These are phyloP conservation scores for Xylaria sp. DNA, from an alignment of 495 filamentous ascomycete species.

Conservation along the genomic window DNA sequence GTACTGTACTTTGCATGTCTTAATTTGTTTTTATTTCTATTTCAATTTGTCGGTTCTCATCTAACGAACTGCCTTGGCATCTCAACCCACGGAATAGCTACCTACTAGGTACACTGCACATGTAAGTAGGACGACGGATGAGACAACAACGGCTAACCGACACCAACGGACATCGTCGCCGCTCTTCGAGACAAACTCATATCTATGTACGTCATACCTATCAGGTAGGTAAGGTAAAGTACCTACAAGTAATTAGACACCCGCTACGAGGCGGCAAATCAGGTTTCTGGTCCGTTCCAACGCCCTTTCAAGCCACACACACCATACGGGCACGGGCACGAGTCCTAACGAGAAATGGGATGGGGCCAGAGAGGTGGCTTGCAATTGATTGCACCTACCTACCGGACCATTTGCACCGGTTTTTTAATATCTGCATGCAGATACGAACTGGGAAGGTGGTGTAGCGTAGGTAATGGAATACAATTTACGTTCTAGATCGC, in stretches of 20 bases:
- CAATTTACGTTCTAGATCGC: constrained; percentile 13
- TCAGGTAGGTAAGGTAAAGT: neutral
- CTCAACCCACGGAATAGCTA: too few species aligned
- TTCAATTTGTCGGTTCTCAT: too few species aligned
- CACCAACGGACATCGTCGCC: neutral
- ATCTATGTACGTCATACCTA: constrained; percentile 19
- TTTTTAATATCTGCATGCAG: neutral
- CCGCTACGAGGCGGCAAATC: neutral
- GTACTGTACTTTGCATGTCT: too few species aligned
- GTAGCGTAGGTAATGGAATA: too few species aligned
- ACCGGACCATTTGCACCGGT: constrained; percentile 24
- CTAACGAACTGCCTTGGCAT: too few species aligned
- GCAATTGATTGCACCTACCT: neutral
- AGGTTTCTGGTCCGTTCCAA: neutral
- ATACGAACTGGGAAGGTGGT: neutral
- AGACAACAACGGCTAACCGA: neutral
- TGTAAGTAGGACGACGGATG: too few species aligned
- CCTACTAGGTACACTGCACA: too few species aligned
- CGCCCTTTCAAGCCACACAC: constrained; percentile 22
- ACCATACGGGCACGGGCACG: neutral
- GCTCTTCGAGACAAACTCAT: neutral
- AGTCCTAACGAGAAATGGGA: neutral
- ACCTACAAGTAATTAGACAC: neutral
- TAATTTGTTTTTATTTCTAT: too few species aligned
- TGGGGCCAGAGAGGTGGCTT: neutral